Conservation (phyloP, 192 early-diverging fungal genomes). For the Globomyces pollinis-pini region DNA sequence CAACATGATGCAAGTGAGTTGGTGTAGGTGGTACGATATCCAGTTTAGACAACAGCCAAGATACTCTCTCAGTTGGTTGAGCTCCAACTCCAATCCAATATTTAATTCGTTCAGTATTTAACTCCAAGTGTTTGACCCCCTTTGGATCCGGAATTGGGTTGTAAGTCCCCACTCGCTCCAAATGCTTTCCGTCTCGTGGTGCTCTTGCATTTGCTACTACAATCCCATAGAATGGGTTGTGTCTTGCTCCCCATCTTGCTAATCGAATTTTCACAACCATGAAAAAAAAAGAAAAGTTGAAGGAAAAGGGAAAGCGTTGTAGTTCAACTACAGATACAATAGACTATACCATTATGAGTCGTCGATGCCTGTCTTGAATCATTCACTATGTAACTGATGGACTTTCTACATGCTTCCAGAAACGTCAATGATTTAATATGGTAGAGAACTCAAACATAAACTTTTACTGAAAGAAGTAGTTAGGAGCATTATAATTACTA, state of each 20-base stretch:
- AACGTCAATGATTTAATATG: no score
- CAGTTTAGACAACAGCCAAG: slow-evolving; percentile 79
- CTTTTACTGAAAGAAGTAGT: no score
- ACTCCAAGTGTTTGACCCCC: slow-evolving; percentile 74
- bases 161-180: slow-evolving; percentile 88
- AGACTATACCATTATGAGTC: no score
- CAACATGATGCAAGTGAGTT: slow-evolving; percentile 39
- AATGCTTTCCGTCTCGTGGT: slow-evolving; percentile 76
- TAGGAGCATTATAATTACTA: no score
- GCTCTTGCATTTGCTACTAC: slow-evolving; percentile 78
- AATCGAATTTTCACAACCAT: slow-evolving; percentile 64
- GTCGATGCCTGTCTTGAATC: no score
- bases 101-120: slow-evolving; percentile 84
- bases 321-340: no score
- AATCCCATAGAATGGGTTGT: slow-evolving; percentile 90
- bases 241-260: slow-evolving; percentile 79
- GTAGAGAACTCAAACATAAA: no score
- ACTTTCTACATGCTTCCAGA: no score
- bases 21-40: slow-evolving; percentile 52
- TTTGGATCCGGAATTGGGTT: slow-evolving; percentile 68
- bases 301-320: no score
- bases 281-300: background rate
- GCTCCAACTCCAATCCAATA: slow-evolving; percentile 97
- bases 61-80: slow-evolving; percentile 88
- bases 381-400: no score